Evolutionary conservation across 2,329 filamentous ascomycete species (phyloP), one percentile per base, ranked within the genome.

Genomic region (Aspergillus tamarii): DNA sequence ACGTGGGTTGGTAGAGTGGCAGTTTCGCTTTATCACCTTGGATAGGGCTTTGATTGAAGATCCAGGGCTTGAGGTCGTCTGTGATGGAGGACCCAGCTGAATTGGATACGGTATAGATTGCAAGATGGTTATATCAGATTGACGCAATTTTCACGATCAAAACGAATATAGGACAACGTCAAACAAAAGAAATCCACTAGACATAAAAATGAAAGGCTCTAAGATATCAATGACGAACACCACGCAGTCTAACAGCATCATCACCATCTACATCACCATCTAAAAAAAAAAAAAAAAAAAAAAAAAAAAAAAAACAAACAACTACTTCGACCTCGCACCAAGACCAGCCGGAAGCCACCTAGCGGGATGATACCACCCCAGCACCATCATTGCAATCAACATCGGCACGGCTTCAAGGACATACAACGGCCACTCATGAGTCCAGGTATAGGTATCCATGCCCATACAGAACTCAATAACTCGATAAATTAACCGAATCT

Each of bases 381-480:
- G 83, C 1, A 84, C 76, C 0, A 78, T 71, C 39, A 87, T 77
- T 7, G 84, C 83, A 0, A 79, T 70, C 3, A 82, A 64, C 75
- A 72, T 72, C 0, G 84, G 83, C 8, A 84, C 63, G 0, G 81
- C 78, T 64, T 86, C 84, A 16, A 86, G 82, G 2, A 80, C 77
- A 77, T 83, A 86, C 61, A 86, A 83, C 32, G 82, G 81, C 81
- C 84, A 85, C 65, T 86, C 84, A 26, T 83, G 80, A 4, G 70
- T 76, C 67, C 84, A 84, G 1, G 82, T 73, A 66, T 86, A 86
- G 19, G 80, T 78, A 8, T 84, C 73, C n/a, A 81, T 82, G 0
- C 84, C 84, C 41, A 84, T 77, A 0, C 81, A 80, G 64, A 85
- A 86, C 66, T 87, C 84, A 55, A 84, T 77, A 4, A 84, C 80